Evolutionary conservation across 2,329 filamentous ascomycete genomes (phyloP).

Genomic region (Fusarium mundagurra): DNA sequence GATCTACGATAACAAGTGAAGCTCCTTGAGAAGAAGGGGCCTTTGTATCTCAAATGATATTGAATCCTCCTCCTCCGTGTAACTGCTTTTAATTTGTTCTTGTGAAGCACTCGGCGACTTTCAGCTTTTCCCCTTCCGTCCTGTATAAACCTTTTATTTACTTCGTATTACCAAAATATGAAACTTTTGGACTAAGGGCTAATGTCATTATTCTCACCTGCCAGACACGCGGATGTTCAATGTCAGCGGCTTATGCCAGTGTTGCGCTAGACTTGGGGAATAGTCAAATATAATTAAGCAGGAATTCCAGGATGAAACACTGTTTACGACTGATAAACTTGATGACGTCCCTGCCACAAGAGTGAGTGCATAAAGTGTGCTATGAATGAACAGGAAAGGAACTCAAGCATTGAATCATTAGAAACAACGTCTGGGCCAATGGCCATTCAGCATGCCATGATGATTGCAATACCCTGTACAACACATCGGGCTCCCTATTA

Average conservation of each 20-base stretch:
- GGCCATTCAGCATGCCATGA: neutral
- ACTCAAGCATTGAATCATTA: neutral
- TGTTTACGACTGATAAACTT: neutral
- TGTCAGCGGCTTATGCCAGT: neutral
- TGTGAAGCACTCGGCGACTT: neutral
- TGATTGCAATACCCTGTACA: neutral
- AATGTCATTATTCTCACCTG: neutral
- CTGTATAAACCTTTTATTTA: neutral
- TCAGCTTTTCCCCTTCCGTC: neutral
- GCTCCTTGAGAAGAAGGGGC: neutral
- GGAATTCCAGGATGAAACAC: neutral
- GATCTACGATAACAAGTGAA: constrained; percentile 1
- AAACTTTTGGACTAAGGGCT: too few species aligned
- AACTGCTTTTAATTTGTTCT: neutral
- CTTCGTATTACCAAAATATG: neutral
- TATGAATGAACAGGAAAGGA: neutral
- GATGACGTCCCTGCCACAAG: neutral
- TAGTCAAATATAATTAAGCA: neutral
- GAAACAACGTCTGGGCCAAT: neutral
- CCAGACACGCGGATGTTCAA: neutral
- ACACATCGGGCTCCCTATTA: neutral
- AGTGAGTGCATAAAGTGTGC: neutral
- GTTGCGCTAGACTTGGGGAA: neutral
- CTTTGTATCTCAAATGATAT: neutral
- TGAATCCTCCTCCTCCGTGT: neutral